Conservation (phyloP, 495 filamentous ascomycete genomes). For the Melanomma pulvis-pyrius region DNA sequence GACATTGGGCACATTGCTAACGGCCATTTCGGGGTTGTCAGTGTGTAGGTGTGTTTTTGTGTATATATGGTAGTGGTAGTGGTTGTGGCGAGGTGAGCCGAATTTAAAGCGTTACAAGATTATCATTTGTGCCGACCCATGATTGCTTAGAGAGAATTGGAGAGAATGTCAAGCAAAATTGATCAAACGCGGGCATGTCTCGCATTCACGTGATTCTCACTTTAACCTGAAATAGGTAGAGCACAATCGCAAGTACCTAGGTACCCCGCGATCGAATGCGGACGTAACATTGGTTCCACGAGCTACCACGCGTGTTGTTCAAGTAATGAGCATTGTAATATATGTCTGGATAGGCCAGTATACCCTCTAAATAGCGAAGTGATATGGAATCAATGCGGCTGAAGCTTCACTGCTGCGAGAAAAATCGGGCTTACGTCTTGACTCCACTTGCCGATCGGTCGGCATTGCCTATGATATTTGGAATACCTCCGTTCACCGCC, state of each 20-base stretch:
- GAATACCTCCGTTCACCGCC: background rate
- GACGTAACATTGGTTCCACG: background rate
- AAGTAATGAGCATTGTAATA: no score
- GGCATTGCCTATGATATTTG: background rate
- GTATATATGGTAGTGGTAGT: background rate
- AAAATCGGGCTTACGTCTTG: background rate
- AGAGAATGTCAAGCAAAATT: background rate
- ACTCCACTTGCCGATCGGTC: background rate
- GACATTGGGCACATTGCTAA: constrained; percentile 29
- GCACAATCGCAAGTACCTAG: background rate
- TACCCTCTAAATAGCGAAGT: background rate
- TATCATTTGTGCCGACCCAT: no score
- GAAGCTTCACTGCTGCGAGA: background rate
- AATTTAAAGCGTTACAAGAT: no score
- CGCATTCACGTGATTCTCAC: constrained; percentile 10
- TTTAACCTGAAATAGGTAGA: background rate
- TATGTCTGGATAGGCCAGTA: no score
- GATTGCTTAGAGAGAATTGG: background rate
- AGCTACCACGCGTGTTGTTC: background rate
- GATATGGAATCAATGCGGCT: background rate
- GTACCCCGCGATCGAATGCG: background rate
- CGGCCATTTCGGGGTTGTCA: constrained; percentile 1
- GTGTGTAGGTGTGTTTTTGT: no score
- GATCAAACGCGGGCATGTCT: constrained; percentile 1
- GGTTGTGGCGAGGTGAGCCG: background rate